Evolutionary conservation across 2,329 filamentous ascomycete species (phyloP).

Genomic region (Xylariaceae sp.): DNA sequence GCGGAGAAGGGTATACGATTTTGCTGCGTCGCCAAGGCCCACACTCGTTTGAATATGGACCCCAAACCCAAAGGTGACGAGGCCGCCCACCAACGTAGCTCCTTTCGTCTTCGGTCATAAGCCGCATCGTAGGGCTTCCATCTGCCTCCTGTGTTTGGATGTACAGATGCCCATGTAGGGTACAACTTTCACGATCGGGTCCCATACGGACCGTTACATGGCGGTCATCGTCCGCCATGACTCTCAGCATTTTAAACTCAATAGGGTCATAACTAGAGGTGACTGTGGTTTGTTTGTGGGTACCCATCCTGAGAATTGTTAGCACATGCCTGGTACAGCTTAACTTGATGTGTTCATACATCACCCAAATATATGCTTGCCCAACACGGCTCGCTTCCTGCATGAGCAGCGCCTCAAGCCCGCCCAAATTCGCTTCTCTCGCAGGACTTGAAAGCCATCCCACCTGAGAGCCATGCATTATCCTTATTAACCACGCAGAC

Average conservation of each 20-base stretch:
- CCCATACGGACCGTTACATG: background rate
- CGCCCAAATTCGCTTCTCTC: background rate
- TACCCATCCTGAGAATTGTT: background rate
- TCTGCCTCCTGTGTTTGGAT: background rate
- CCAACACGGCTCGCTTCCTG: background rate
- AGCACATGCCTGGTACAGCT: background rate
- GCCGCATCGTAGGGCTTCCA: background rate
- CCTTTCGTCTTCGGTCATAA: conserved; percentile 6
- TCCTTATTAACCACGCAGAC: background rate
- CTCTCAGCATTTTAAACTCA: background rate
- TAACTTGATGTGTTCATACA: background rate
- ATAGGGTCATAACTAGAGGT: background rate
- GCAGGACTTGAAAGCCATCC: background rate
- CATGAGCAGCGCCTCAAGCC: background rate
- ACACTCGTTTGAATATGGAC: too few relatives aligned
- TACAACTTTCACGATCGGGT: background rate
- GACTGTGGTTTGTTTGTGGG: background rate
- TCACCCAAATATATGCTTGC: background rate
- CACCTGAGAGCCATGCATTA: background rate
- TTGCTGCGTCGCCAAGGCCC: too few relatives aligned
- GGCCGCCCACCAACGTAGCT: conserved; percentile 1
- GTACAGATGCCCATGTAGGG: background rate
- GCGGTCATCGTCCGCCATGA: background rate
- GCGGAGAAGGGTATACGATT: too few relatives aligned
- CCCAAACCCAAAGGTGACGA: conserved; percentile 6